Base-by-base conservation (phyloP, 2,329 filamentous ascomycete species). In the Penicillium freii region DNA sequence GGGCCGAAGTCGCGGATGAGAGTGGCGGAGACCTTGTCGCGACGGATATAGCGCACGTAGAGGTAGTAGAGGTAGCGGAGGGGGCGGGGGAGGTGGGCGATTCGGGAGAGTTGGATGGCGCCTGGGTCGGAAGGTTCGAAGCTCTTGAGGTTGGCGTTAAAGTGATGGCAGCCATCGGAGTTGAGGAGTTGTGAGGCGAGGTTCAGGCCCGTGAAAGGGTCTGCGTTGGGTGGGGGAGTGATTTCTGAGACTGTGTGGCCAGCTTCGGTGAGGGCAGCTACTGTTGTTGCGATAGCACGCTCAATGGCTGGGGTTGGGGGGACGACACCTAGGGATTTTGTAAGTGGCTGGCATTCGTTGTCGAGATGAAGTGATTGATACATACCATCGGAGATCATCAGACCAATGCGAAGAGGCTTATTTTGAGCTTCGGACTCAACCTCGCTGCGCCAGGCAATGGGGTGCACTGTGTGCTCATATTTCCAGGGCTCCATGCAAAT, bases 21-120 rank as follows among this genome's bases (percentile, higher is more conserved):
- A 0, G 86, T 87, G 0, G 92, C 91, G 89, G 91, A 96, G 48
- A 92, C 75, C 1, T 78, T 73, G 71, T 97, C 92, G 11, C 86
- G 78, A 53, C 86, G 84, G 60, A 97, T 79, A 72, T 96, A 95
- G 68, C 88, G 88, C n/a, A 94, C 87, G 83, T 89, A 97, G 6
- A 92, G 83, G 71, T 92, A 94, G 78, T 96, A 91, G n/a, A 94
- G 68, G 72, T 89, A 95, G 71, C 91, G 91, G 64, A 96, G 69
- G 5, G 88, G 85, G 7, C 86, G 79, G 15, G 91, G 88, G 15
- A 96, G 82, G 42, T 79, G 80, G 78, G 92, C 91, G 70, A 92
- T 86, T 65, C 82, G 85, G 52, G 84, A 81, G 79, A 97, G 86
- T 71, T 92, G 88, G 25, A 81, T 81, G 2, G 90, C 91, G 17